A percentile compares a stretch with the other conserved stretches of the same genome.
Evolutionary conservation across 1,284 basidiomycete species (phyloP).

Genomic region (Apiotrichum gracile): DNA sequence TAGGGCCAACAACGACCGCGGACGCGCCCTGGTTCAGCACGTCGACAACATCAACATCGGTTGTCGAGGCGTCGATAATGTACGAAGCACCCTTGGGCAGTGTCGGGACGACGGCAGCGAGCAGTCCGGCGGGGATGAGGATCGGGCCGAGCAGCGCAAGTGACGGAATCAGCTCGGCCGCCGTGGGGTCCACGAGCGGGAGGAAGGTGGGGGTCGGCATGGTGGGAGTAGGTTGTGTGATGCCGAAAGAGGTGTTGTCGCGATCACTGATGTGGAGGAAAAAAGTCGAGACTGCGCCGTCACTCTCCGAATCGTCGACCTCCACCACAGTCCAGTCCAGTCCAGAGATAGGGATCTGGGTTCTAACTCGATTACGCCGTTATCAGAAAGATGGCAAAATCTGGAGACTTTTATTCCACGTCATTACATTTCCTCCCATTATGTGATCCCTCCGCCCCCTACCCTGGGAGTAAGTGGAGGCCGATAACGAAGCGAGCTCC

Average conservation of each 20-base stretch:
- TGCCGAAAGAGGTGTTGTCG: not conserved
- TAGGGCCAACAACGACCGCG: conserved; percentile 66
- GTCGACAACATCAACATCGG: conserved; percentile 58
- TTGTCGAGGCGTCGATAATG: conserved; percentile 56
- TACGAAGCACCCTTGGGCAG: conserved; percentile 41
- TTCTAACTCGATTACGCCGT: too few species aligned
- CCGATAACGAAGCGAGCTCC: too few species aligned
- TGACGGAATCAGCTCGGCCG: conserved; percentile 53
- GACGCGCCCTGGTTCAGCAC: conserved; percentile 69
- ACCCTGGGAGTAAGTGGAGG: too few species aligned
- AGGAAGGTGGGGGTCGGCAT: conserved; percentile 48
- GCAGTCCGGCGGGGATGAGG: conserved; percentile 51
- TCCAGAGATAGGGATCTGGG: too few species aligned
- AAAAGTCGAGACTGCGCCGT: not conserved
- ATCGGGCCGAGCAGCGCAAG: conserved; percentile 71
- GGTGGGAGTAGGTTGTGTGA: too few species aligned
- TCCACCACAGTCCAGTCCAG: too few species aligned
- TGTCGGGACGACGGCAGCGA: conserved; percentile 31
- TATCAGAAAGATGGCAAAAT: too few species aligned
- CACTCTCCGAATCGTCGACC: too few species aligned
- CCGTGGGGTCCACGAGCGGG: conserved; percentile 44
- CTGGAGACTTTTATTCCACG: too few species aligned
- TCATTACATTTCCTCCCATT: too few species aligned
- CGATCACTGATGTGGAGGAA: not conserved
- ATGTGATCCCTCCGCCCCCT: too few species aligned